A percentile compares a stretch with the other conserved stretches of the same genome.
Evolutionary conservation across 148 eudicot species (phyloP).

Genomic region (Rheum nobile): DNA sequence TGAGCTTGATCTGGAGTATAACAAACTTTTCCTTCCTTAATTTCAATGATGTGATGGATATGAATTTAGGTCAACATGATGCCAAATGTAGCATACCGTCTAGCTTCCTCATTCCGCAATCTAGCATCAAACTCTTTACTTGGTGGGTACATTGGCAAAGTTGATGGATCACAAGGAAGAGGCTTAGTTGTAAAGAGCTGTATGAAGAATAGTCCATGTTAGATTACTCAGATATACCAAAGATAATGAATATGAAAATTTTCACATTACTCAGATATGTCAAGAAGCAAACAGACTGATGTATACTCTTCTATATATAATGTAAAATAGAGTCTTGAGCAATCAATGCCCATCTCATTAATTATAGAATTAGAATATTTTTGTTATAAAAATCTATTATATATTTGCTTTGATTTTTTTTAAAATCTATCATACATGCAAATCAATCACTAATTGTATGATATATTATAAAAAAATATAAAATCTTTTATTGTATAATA

Average conservation of each 20-base stretch:
- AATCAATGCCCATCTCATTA: too few species aligned
- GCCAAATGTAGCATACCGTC: constrained; percentile 24
- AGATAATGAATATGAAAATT: background rate
- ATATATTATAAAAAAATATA: too few species aligned
- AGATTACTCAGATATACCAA: background rate
- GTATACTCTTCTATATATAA: too few species aligned
- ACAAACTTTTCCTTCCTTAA: background rate
- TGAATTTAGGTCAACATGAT: background rate
- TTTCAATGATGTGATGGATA: background rate
- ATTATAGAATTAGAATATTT: too few species aligned
- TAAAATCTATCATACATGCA: too few species aligned
- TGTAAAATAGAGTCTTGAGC: too few species aligned
- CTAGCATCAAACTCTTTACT: constrained; percentile 59
- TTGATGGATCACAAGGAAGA: constrained; percentile 59
- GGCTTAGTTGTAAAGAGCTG: constrained; percentile 55
- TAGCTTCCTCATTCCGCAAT: constrained; percentile 47
- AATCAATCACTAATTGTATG: too few species aligned
- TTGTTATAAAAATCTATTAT: too few species aligned
- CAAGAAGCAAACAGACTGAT: background rate
- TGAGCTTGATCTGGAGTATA: background rate
- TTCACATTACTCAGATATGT: background rate
- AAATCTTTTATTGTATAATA: too few species aligned
- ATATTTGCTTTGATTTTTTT: too few species aligned
- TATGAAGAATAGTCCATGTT: background rate
- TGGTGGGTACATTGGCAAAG: constrained; percentile 63